Conservation (phyloP, 176 grass and related monocot species). For the sorghum (Sorghum bicolor) region Sorghum_bicolor_NCBIv3 NC_012872.2:7188001-7188500, state of each 20-base stretch:
- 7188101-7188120: constrained; percentile 72
- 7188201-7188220: constrained; percentile 51
- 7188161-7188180: constrained; percentile 53
- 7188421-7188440: constrained; percentile 17
- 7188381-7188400: not conserved
- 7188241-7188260: constrained; percentile 60
- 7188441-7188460: constrained; percentile 26
- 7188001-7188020: constrained; percentile 65
- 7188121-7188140: constrained; percentile 60
- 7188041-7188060: constrained; percentile 78
- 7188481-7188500: not conserved
- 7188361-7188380: not conserved
- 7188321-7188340: constrained; percentile 9
- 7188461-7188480: not conserved
- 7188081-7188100: constrained; percentile 46
- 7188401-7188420: not conserved
- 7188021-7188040: constrained; percentile 80
- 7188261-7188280: constrained; percentile 53
- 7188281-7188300: constrained; percentile 26
- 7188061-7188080: constrained; percentile 38
- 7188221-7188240: constrained; percentile 37
- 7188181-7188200: constrained; percentile 50
- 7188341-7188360: constrained; percentile 28
- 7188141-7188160: constrained; percentile 75
- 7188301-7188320: constrained; percentile 18